Percentiles rank a stretch among this genome's conserved stretches.
These are phyloP conservation scores for Isoetes taiwanensis DNA, from an alignment of 75 land plant genomes.

Conservation along the genomic window DNA sequence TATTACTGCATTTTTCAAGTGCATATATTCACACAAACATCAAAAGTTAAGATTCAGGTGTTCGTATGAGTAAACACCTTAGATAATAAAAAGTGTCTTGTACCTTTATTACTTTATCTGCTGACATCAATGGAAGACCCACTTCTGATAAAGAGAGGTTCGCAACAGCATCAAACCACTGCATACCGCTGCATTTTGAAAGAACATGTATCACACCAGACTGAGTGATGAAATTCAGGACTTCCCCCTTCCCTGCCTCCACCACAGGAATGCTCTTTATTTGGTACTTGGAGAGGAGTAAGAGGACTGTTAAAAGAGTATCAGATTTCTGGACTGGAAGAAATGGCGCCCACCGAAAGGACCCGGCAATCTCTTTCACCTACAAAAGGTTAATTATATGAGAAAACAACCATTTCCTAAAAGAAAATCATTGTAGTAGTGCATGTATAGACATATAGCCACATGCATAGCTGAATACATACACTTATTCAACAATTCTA, in stretches of 20 bases:
- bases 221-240: constrained; percentile 63
- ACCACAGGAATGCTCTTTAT: constrained; percentile 85
- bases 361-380: constrained; percentile 77
- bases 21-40: no score
- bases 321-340: constrained; percentile 60
- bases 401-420: no score
- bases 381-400: no score
- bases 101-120: constrained; percentile 47
- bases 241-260: constrained; percentile 53
- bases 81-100: no score
- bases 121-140: constrained; percentile 58
- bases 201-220: constrained; percentile 72
- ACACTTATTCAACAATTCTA: no score
- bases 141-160: constrained; percentile 42
- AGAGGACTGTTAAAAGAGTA: constrained; percentile 60
- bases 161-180: constrained; percentile 83
- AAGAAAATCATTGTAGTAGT: no score
- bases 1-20: no score
- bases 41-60: no score
- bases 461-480: no score
- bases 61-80: no score
- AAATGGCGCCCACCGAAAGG: constrained; percentile 93
- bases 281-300: constrained; percentile 77
- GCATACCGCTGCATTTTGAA: constrained; percentile 60
- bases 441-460: no score